Conservation (phyloP, 306 rosid species). For the Pachyrhizus erosus region DNA sequence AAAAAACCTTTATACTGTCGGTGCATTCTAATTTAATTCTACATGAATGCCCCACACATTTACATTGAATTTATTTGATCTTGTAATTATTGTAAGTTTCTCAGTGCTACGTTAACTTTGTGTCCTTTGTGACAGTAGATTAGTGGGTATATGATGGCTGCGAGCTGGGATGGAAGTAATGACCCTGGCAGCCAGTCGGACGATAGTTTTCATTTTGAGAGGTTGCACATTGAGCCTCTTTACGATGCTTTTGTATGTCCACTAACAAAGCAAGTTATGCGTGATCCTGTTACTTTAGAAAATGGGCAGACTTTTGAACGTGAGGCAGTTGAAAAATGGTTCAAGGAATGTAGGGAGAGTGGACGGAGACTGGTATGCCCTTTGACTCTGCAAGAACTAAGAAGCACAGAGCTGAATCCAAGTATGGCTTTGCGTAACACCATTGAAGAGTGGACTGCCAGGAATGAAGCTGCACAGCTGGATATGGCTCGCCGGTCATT, state of each 20-base stretch:
- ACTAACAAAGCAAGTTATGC: constrained; percentile 90
- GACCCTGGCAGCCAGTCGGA: constrained; percentile 90
- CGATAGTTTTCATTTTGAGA: constrained; percentile 75
- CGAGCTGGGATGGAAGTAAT: constrained; percentile 85
- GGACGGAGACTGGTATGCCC: constrained; percentile 85
- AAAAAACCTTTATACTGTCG: background rate
- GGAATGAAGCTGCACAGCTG: constrained; percentile 95
- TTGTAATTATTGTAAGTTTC: background rate
- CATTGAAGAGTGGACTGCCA: constrained; percentile 97
- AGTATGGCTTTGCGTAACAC: constrained; percentile 97
- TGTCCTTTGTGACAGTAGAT: constrained; percentile 51
- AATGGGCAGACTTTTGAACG: constrained; percentile 95
- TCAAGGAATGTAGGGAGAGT: constrained; percentile 90
- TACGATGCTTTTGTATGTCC: constrained; percentile 95
- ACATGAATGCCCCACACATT: background rate
- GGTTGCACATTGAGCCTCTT: constrained; percentile 85
- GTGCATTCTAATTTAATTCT: background rate
- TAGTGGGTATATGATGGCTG: constrained; percentile 63
- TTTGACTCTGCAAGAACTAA: constrained; percentile 71
- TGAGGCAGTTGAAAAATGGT: constrained; percentile 94
- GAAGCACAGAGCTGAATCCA: constrained; percentile 76
- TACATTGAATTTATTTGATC: background rate
- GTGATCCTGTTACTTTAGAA: constrained; percentile 89
- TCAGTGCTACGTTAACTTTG: background rate
- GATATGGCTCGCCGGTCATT: constrained; percentile 85